Percentiles rank a stretch among this genome's conserved stretches.
Evolutionary conservation across 2,329 filamentous ascomycete genomes (phyloP).

Genomic region (Fusarium tanahbumbuense): DNA sequence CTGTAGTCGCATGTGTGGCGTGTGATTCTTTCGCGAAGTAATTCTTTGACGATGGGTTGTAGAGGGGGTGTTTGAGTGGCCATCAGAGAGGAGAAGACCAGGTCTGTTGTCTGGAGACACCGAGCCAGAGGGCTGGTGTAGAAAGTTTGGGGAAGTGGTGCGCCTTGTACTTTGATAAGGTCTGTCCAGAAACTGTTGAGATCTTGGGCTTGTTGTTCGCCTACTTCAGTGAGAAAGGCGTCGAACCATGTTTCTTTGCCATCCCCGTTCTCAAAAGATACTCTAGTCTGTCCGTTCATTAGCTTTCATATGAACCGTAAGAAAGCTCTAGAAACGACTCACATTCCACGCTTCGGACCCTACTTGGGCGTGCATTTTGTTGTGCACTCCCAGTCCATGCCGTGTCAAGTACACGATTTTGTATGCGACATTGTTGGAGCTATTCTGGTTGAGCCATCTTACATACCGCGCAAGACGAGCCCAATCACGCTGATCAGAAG

Average conservation of each 20-base stretch:
- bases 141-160: constrained; percentile 64
- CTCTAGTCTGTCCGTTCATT: constrained; percentile 45
- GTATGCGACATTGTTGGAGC: constrained; percentile 59
- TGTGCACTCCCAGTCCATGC: constrained; percentile 66
- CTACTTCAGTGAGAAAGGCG: constrained; percentile 62
- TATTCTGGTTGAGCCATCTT: constrained; percentile 57
- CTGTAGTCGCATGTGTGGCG: constrained; percentile 72
- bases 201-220: constrained; percentile 63
- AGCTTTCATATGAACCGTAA: not conserved
- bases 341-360: constrained; percentile 68
- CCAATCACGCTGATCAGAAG: constrained; percentile 60
- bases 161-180: constrained; percentile 57
- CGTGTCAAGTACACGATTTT: constrained; percentile 66
- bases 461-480: constrained; percentile 62
- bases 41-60: constrained; percentile 66
- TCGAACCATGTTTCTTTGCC: constrained; percentile 55
- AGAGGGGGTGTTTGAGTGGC: constrained; percentile 55
- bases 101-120: constrained; percentile 66
- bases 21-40: constrained; percentile 68
- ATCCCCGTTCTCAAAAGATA: constrained; percentile 55
- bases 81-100: constrained; percentile 61
- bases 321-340: constrained; percentile 31
- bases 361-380: constrained; percentile 65
- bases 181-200: constrained; percentile 64
- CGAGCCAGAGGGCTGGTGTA: constrained; percentile 70